These are phyloP conservation scores for Pseudogymnoascus sp. DNA, from an alignment of 2,329 filamentous ascomycete species.

Conservation along the genomic window DNA sequence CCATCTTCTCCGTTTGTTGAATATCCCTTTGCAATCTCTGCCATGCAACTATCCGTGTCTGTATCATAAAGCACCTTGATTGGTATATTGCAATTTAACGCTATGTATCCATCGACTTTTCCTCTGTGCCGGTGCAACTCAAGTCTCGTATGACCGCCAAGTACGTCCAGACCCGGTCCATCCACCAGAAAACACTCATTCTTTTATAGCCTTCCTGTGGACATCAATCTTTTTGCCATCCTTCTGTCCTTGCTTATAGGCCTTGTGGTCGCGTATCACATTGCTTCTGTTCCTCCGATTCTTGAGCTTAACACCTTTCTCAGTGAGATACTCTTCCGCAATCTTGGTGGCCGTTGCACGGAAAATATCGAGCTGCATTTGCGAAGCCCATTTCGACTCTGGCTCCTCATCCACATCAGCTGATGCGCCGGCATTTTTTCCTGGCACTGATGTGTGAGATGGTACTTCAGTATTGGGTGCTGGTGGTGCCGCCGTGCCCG, in stretches of 20 bases:
- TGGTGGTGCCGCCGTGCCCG: background rate
- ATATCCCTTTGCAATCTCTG: background rate
- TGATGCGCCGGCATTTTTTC: background rate
- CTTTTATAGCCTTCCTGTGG: background rate
- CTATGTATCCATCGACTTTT: background rate
- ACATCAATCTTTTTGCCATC: background rate
- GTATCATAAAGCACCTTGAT: background rate
- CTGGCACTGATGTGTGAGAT: background rate
- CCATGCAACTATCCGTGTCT: background rate
- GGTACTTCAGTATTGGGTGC: background rate
- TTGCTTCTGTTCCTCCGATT: background rate
- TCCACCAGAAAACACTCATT: background rate
- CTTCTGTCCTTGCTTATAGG: background rate
- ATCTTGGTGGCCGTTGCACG: conserved; percentile 12
- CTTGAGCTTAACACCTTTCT: background rate
- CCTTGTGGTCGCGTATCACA: conserved; percentile 2
- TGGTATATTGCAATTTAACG: background rate
- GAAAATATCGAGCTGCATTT: conserved; percentile 1
- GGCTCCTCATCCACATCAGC: background rate
- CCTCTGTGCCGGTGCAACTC: background rate
- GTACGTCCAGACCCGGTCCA: background rate
- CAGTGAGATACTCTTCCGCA: background rate
- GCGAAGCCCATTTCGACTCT: conserved; percentile 9
- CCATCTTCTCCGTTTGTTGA: no score
- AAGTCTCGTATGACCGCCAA: background rate